These are phyloP conservation scores for Pseudocercospora fuligena DNA, from an alignment of 2,329 filamentous ascomycete species.

Conservation along the genomic window DNA sequence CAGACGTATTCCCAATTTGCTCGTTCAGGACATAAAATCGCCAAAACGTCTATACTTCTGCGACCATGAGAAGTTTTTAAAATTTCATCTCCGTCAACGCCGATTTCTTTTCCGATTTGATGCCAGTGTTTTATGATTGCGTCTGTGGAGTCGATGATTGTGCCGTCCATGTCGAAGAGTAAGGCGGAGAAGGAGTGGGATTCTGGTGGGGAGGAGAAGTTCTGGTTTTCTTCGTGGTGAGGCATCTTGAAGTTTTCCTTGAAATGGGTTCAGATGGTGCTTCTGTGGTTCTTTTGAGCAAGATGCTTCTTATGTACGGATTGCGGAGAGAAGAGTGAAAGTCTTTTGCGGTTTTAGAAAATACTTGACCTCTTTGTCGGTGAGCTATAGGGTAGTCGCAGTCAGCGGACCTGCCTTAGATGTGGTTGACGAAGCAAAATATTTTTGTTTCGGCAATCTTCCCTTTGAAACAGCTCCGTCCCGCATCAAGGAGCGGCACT, in stretches of 20 bases:
- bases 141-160: conserved; percentile 79
- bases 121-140: conserved; percentile 81
- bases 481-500: not conserved
- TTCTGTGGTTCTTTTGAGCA: not conserved
- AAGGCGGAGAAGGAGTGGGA: conserved; percentile 50
- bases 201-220: conserved; percentile 49
- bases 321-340: not conserved
- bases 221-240: conserved; percentile 25
- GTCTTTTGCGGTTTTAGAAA: too few species aligned
- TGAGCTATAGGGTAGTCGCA: not conserved
- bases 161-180: conserved; percentile 80
- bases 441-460: not conserved
- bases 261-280: not conserved
- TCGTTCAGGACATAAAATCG: conserved; percentile 77
- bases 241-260: not conserved
- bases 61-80: conserved; percentile 90
- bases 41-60: conserved; percentile 83
- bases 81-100: conserved; percentile 78
- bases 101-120: conserved; percentile 77
- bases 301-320: not conserved
- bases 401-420: not conserved
- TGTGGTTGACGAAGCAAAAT: not conserved
- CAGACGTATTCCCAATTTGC: conserved; percentile 92
- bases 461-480: not conserved
- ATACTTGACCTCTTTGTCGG: not conserved